Evolutionary conservation across 805 yeast genomes (phyloP).

Genomic region (Ogataea nitratoaversa): DNA sequence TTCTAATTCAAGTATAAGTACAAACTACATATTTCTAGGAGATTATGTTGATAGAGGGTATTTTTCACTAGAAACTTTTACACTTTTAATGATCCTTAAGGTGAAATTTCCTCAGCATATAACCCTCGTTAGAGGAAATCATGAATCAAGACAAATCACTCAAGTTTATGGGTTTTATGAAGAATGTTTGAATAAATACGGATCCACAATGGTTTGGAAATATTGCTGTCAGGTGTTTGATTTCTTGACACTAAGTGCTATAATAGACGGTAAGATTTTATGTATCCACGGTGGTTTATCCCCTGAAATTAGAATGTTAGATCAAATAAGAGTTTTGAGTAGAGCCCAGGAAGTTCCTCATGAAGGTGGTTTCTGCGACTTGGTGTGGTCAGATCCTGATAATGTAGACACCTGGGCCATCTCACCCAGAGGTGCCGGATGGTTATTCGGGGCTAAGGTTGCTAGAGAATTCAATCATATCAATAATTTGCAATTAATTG

Average conservation of each 20-base stretch:
- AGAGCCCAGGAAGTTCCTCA: constrained; percentile 96
- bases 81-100: constrained; percentile 84
- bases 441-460: constrained; percentile 94
- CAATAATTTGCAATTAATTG: constrained; percentile 76
- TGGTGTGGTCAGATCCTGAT: constrained; percentile 96
- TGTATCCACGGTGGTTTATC: constrained; percentile 94
- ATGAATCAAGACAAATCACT: constrained; percentile 92
- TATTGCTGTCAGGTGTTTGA: constrained; percentile 87
- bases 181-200: constrained; percentile 90
- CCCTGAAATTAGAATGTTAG: constrained; percentile 90
- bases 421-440: constrained; percentile 97
- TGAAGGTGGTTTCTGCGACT: constrained; percentile 96
- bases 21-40: constrained; percentile 82
- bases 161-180: constrained; percentile 96
- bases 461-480: constrained; percentile 91
- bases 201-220: constrained; percentile 91
- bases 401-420: constrained; percentile 98
- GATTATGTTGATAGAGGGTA: constrained; percentile 92
- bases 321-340: constrained; percentile 85
- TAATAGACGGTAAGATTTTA: constrained; percentile 84
- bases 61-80: constrained; percentile 88
- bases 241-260: constrained; percentile 88
- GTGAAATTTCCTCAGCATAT: constrained; percentile 88
- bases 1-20: constrained; percentile 74
- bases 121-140: constrained; percentile 90